Percentiles rank a stretch among this genome's conserved stretches.
phyloP scores from a whole-genome alignment of 108 stramenopile genomes.

The Cyclotella kingstonii region DNA sequence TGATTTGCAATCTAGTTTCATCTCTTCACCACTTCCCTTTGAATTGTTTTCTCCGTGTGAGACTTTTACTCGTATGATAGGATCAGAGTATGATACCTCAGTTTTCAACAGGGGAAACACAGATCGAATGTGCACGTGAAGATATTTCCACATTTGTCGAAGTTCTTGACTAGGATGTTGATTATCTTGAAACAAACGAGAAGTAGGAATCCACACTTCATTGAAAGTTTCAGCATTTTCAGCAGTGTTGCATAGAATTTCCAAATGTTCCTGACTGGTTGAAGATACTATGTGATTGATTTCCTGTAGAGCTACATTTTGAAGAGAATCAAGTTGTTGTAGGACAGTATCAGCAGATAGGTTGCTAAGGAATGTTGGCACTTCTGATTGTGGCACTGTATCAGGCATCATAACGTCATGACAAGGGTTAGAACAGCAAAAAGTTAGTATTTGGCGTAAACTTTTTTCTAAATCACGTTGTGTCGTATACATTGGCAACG shows the following conservation, averaged over 20 bases:
- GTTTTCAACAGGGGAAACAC: conserved; percentile 36
- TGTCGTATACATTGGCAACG: not conserved
- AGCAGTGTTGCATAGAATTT: not conserved
- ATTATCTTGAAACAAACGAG: conserved; percentile 11
- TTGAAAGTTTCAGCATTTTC: not conserved
- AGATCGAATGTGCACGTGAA: conserved; percentile 26
- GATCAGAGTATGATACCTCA: conserved; percentile 12
- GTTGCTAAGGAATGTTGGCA: no score
- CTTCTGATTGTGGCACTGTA: no score
- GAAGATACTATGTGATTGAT: conserved; percentile 4
- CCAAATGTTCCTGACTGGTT: not conserved
- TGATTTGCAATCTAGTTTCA: conserved; percentile 9
- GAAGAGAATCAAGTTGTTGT: conserved; percentile 9
- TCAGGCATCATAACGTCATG: no score
- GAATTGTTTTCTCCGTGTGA: not conserved
- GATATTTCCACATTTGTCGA: conserved; percentile 23
- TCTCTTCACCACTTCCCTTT: not conserved
- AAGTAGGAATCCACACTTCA: conserved; percentile 37
- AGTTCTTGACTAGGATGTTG: not conserved
- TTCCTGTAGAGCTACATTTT: conserved; percentile 16
- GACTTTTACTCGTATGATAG: not conserved
- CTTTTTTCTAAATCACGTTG: not conserved
- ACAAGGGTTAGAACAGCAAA: conserved; percentile 3
- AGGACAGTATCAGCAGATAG: not conserved
- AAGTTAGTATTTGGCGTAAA: not conserved